Percentiles rank a stretch among this genome's conserved stretches.
Conservation (phyloP, 73 alveolate species). For the Tetrahymena elliotti region DNA sequence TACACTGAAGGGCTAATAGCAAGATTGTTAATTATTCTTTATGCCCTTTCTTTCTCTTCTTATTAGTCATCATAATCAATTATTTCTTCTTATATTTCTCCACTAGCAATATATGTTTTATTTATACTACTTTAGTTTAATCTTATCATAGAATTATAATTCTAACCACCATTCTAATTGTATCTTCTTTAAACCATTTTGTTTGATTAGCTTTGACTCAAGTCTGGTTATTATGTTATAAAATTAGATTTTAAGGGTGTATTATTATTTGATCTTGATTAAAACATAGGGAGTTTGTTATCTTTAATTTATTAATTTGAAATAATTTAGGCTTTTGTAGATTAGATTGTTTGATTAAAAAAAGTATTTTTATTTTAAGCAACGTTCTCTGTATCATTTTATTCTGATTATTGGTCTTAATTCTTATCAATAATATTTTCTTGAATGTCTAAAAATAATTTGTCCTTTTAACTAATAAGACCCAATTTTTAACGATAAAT, state of each 20-base stretch:
- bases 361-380: neutral
- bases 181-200: neutral
- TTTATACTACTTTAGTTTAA: neutral
- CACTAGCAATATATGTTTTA: neutral
- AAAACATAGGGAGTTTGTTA: neutral
- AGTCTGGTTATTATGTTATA: neutral
- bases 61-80: neutral
- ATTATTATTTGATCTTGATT: neutral
- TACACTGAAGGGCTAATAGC: neutral
- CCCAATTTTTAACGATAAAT: neutral
- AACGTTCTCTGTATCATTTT: neutral
- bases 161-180: neutral
- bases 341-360: neutral
- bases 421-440: neutral
- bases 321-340: neutral
- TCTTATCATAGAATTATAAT: neutral
- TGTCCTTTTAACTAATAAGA: neutral
- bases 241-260: neutral
- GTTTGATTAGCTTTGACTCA: neutral
- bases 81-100: neutral
- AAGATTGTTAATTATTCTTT: neutral
- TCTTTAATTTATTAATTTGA: neutral
- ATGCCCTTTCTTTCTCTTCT: neutral
- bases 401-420: neutral
- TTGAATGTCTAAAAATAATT: neutral